Percentiles rank a stretch among this genome's conserved stretches.
Evolutionary conservation across 306 rosid species (phyloP).

Genomic region (Quillaja saponaria): DNA sequence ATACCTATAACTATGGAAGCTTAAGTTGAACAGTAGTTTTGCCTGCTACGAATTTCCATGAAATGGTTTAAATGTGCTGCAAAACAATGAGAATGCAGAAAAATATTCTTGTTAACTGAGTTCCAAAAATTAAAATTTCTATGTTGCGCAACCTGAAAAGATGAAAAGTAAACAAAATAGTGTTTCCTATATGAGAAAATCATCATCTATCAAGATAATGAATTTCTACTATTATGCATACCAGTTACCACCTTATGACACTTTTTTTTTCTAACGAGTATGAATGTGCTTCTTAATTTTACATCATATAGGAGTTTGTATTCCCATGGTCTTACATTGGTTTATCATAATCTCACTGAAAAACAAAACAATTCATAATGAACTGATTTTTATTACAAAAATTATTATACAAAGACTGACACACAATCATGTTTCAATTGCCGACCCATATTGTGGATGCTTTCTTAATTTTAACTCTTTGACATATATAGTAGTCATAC

Average conservation of each 20-base stretch:
- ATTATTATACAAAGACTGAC: constrained; percentile 3
- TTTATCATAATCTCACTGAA: background rate
- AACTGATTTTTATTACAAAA: constrained; percentile 2
- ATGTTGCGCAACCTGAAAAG: constrained; percentile 11
- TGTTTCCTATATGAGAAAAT: too few species aligned
- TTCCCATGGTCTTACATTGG: background rate
- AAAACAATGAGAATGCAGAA: constrained; percentile 31
- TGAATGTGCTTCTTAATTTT: background rate
- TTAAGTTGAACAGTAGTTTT: constrained; percentile 62
- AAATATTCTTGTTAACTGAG: constrained; percentile 21
- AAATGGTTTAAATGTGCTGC: constrained; percentile 96
- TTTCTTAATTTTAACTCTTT: background rate
- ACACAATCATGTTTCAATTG: background rate
- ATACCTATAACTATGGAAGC: constrained; percentile 68
- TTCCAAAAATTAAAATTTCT: constrained; percentile 21
- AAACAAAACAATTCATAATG: constrained; percentile 13
- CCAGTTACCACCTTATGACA: constrained; percentile 12
- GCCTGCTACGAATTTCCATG: constrained; percentile 69
- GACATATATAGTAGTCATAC: background rate
- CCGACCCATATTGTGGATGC: constrained; percentile 4
- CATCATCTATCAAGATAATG: too few species aligned
- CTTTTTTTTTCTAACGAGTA: constrained; percentile 2
- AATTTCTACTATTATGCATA: too few species aligned
- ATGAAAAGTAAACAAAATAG: background rate
- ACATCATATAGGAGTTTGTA: background rate